Conservation (phyloP, 1,284 basidiomycete genomes). For the Mrakiaceae sp. region DNA sequence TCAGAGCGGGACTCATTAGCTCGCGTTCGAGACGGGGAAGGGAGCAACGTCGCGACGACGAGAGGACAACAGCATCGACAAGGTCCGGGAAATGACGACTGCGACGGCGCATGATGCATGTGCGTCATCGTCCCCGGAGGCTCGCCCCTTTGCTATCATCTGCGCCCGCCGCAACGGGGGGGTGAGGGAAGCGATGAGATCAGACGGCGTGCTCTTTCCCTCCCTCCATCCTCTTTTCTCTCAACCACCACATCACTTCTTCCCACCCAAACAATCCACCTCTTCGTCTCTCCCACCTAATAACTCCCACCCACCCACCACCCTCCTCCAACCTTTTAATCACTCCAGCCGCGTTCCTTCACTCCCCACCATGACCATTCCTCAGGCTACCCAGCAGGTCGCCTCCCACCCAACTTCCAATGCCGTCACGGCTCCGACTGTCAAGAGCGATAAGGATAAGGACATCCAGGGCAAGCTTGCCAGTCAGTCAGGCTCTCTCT, state of each 20-base stretch:
- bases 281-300: not conserved
- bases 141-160: not conserved
- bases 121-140: not conserved
- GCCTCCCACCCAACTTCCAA: not conserved
- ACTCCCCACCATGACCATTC: constrained; percentile 1
- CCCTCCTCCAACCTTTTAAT: constrained; percentile 10
- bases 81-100: not conserved
- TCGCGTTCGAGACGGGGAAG: too few species aligned
- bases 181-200: constrained; percentile 1
- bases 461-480: constrained; percentile 12
- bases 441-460: not conserved
- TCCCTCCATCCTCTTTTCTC: not conserved
- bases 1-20: too few species aligned
- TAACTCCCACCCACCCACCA: not conserved
- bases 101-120: not conserved
- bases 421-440: constrained; percentile 4
- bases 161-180: not conserved
- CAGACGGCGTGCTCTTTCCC: constrained; percentile 9
- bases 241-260: not conserved
- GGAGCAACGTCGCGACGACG: too few species aligned
- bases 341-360: not conserved
- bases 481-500: too few species aligned
- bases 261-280: not conserved
- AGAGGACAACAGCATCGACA: too few species aligned
- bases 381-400: constrained; percentile 5